Evolutionary conservation across 2,329 filamentous ascomycete species (phyloP), one percentile per base, ranked within the genome.

Genomic region (Xylariaceae sp.): DNA sequence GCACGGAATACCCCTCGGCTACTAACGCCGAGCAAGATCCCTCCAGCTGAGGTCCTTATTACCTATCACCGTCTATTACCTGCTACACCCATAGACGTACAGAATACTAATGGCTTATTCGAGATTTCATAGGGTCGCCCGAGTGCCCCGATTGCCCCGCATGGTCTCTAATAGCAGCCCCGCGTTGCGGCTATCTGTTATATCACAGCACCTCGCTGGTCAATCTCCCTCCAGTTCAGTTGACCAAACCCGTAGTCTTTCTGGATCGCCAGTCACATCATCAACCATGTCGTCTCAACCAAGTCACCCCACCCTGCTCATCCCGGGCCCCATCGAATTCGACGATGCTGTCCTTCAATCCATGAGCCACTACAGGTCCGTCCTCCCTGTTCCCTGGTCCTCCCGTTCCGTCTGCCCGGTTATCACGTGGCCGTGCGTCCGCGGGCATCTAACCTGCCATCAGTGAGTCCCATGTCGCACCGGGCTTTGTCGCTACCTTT

Each of bases 261-360:
- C 67, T 37, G 60, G 62, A 18, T 64, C 68, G 51, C 58, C 64
- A 23, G 64, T 66, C 52, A 41, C 37, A 41, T 51, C 66, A 41
- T 51, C 66, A 72, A 78, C 71, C 56, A 87, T 87, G 85, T 86
- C 84, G 66, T 80, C 78, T 61, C 85, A 87, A 68, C 79, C 83
- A 57, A 75, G 79, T 54, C 85, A 88, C 72, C 76, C 84, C 49
- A 88, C 93, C 58, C 81, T 99, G 76, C 86, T 99, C 77, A 97
- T 99, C 72, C 94, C 94, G 53, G 94, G 94, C 65, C 94, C 94
- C 71, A 96, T 97, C 75, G 93, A 97, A 79, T 97, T 97, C 73
- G 93, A 97, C 74, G 93, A 97, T 93, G 92, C 87, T 52, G 93
- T 97, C 62, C 85, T 97, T 55, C 85, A 92, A 75, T 90, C 92